A percentile compares a stretch with the other conserved stretches of the same genome.
These are phyloP conservation scores for Tulasnella sp. DNA, from an alignment of 768 basidiomycete species.

Conservation along the genomic window DNA sequence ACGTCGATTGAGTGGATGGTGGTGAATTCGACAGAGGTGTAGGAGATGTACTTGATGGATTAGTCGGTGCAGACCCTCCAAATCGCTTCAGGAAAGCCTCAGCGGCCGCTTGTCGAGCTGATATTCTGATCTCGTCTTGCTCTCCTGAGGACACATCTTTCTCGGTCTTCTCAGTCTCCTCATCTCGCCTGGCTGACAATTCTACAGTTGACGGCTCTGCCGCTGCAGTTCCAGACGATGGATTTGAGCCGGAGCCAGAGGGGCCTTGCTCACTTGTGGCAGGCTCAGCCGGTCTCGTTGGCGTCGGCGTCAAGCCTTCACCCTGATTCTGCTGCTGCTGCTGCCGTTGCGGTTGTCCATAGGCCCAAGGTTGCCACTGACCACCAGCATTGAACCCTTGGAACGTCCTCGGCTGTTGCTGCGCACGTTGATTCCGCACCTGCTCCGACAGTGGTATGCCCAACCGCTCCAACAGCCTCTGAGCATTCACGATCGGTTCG, in stretches of 20 bases:
- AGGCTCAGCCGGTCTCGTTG: not conserved
- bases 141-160: not conserved
- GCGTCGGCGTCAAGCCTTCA: conserved; percentile 32
- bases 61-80: conserved; percentile 13
- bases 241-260: conserved; percentile 20
- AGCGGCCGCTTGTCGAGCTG: conserved; percentile 47
- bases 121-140: conserved; percentile 15
- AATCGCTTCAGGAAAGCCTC: conserved; percentile 52
- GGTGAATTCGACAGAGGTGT: conserved; percentile 12
- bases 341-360: not conserved
- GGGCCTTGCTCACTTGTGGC: not conserved
- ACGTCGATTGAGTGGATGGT: conserved; percentile 11
- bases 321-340: conserved; percentile 37
- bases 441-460: conserved; percentile 17
- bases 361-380: conserved; percentile 18
- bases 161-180: not conserved
- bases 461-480: not conserved
- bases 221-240: conserved; percentile 22
- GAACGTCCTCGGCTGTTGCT: conserved; percentile 15
- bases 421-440: conserved; percentile 11
- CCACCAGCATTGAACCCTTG: conserved; percentile 18
- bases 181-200: conserved; percentile 16
- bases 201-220: conserved; percentile 22
- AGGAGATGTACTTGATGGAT: conserved; percentile 7
- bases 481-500: not conserved